phyloP scores from a whole-genome alignment of 371 early-diverging fungal genomes.

The Caulochytrium protostelioides region DNA sequence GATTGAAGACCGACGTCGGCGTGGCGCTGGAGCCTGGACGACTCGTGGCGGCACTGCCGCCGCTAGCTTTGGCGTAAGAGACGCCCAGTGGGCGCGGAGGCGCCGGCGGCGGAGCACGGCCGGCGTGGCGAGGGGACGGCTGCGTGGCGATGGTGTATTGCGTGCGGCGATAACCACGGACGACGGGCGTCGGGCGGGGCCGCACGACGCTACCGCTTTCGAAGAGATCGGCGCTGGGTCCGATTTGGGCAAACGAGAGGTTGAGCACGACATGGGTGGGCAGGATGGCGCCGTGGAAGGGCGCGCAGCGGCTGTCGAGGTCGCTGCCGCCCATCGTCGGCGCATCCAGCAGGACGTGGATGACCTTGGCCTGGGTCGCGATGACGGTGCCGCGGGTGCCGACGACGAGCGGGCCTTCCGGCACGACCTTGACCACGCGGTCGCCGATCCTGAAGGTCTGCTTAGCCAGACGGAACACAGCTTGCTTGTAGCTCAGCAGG shows the following conservation, averaged over 20 bases:
- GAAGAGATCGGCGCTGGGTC: background rate
- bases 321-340: slow-evolving; percentile 53
- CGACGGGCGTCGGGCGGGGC: background rate
- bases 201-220: background rate
- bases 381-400: slow-evolving; percentile 65
- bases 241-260: background rate
- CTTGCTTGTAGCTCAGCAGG: slow-evolving; percentile 47
- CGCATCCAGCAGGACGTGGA: slow-evolving; percentile 72
- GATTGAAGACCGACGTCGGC: too few species aligned
- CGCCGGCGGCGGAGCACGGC: background rate
- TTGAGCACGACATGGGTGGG: background rate
- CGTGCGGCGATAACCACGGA: background rate
- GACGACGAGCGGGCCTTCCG: slow-evolving; percentile 54
- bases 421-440: slow-evolving; percentile 54
- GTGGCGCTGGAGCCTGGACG: background rate
- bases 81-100: background rate
- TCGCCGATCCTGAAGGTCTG: slow-evolving; percentile 74
- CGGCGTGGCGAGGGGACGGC: background rate
- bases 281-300: too few species aligned
- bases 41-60: background rate
- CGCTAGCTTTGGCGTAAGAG: background rate
- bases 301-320: slow-evolving; percentile 52
- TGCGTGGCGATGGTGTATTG: background rate
- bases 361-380: slow-evolving; percentile 37
- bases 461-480: slow-evolving; percentile 36